Conservation (phyloP, 2,329 filamentous ascomycete genomes). For the Fusarium duplospermum region DNA sequence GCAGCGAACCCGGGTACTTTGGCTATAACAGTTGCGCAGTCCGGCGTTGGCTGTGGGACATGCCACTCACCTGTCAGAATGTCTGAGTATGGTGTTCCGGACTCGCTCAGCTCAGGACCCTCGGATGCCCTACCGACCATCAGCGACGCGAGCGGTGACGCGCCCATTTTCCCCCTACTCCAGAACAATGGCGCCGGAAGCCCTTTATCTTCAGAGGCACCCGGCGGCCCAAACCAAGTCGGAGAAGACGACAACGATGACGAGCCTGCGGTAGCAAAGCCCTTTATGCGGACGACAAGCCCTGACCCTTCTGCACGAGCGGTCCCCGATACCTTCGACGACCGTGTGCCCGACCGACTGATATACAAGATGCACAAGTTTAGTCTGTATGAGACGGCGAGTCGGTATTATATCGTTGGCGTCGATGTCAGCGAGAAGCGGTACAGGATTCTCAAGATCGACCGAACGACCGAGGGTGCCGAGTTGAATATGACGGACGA, state of each 20-base stretch:
- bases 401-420: conserved; percentile 93
- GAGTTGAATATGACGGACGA: conserved; percentile 91
- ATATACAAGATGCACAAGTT: conserved; percentile 90
- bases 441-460: conserved; percentile 94
- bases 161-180: conserved; percentile 50
- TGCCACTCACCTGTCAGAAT: conserved; percentile 30
- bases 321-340: conserved; percentile 47
- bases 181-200: conserved; percentile 51
- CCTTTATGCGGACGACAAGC: conserved; percentile 67
- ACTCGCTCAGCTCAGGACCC: conserved; percentile 34
- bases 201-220: conserved; percentile 40
- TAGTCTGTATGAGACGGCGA: conserved; percentile 95
- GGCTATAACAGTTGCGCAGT: background rate
- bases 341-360: conserved; percentile 51
- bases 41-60: conserved; percentile 14
- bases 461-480: conserved; percentile 81
- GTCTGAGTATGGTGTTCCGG: conserved; percentile 42
- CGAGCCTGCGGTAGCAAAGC: conserved; percentile 67
- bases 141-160: conserved; percentile 32
- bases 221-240: conserved; percentile 34
- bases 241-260: conserved; percentile 67
- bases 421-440: conserved; percentile 89
- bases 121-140: conserved; percentile 27
- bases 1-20: background rate
- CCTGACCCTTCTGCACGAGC: conserved; percentile 56